These are phyloP conservation scores for Cyberlindnera americana DNA, from an alignment of 805 yeast genomes.

Conservation along the genomic window DNA sequence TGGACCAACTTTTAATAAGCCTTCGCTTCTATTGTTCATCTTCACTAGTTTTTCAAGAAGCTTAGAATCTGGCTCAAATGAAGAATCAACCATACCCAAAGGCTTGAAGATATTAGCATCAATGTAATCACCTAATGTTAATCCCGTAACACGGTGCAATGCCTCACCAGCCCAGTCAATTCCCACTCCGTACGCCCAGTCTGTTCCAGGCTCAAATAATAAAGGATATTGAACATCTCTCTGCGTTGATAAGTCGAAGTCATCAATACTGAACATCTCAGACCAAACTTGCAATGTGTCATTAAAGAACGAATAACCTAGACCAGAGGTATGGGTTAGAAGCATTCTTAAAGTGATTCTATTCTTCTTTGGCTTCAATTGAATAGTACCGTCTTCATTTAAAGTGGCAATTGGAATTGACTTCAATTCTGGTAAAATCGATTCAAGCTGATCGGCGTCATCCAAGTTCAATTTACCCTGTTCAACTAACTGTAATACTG, in stretches of 20 bases:
- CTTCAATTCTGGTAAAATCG: slow-evolving; percentile 30
- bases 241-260: slow-evolving; percentile 13
- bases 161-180: slow-evolving; percentile 38
- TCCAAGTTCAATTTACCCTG: slow-evolving; percentile 30
- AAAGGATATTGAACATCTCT: slow-evolving; percentile 26
- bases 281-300: slow-evolving; percentile 24
- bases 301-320: slow-evolving; percentile 33
- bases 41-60: slow-evolving; percentile 23
- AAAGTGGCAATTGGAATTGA: slow-evolving; percentile 25
- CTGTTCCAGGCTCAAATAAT: slow-evolving; percentile 35
- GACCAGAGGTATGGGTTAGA: slow-evolving; percentile 37
- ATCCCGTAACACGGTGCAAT: slow-evolving; percentile 30
- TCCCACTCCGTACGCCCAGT: slow-evolving; percentile 34
- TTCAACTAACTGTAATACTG: slow-evolving; percentile 33
- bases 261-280: slow-evolving; percentile 16
- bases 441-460: slow-evolving; percentile 30
- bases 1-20: slow-evolving; percentile 11
- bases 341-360: slow-evolving; percentile 34
- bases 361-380: slow-evolving; percentile 25
- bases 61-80: slow-evolving; percentile 26
- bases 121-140: slow-evolving; percentile 29
- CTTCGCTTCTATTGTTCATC: slow-evolving; percentile 24
- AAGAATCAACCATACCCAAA: slow-evolving; percentile 27
- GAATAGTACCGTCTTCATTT: slow-evolving; percentile 25
- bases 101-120: slow-evolving; percentile 30